These are phyloP conservation scores for Solanum lycopersicoides DNA, from an alignment of 257 asterid genomes.

Conservation along the genomic window DNA sequence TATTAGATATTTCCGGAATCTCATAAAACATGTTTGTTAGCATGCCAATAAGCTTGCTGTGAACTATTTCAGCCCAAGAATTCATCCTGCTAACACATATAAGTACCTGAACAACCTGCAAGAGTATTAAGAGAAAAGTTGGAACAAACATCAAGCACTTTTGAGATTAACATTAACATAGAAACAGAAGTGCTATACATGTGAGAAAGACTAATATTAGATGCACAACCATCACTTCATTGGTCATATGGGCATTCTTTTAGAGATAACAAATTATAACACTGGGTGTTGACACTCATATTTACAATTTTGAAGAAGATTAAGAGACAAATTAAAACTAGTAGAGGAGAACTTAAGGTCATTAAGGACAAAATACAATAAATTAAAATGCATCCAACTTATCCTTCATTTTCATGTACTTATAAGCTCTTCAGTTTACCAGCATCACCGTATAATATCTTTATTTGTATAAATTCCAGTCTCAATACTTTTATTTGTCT, in stretches of 20 bases:
- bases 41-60: constrained; percentile 90
- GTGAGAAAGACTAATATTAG: not conserved
- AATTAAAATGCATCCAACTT: not conserved
- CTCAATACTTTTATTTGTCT: not conserved
- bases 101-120: constrained; percentile 81
- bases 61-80: constrained; percentile 97
- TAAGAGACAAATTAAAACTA: not conserved
- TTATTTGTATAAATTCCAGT: not conserved
- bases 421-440: not conserved
- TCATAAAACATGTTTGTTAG: constrained; percentile 89
- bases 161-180: not conserved
- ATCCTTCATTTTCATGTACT: not conserved
- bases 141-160: not conserved
- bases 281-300: not conserved
- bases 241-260: not conserved
- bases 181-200: not conserved
- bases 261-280: not conserved
- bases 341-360: not conserved
- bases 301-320: not conserved
- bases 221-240: not conserved
- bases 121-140: constrained; percentile 2
- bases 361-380: not conserved
- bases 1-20: constrained; percentile 55
- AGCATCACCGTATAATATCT: not conserved
- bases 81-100: constrained; percentile 73